A percentile compares a stretch with the other conserved stretches of the same genome.
These are phyloP conservation scores for Aspergillus flavus DNA, from an alignment of 2,329 filamentous ascomycete genomes.

Conservation along the genomic window DNA sequence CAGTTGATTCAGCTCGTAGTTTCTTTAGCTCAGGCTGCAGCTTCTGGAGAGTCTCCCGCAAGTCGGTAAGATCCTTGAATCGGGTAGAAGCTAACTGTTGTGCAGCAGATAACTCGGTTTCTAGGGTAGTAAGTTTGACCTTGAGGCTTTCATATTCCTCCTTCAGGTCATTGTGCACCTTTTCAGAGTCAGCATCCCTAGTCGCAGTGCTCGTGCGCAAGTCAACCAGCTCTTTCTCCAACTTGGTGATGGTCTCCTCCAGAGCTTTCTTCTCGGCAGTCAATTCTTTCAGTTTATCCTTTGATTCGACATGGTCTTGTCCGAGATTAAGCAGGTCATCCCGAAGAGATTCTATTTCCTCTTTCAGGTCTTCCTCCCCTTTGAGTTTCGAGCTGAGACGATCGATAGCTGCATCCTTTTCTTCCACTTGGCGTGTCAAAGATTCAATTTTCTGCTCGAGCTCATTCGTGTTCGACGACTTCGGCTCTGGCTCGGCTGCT, in stretches of 20 bases:
- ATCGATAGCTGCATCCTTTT: constrained; percentile 74
- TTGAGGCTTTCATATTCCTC: constrained; percentile 72
- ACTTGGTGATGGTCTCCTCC: constrained; percentile 63
- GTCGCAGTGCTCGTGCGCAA: constrained; percentile 53
- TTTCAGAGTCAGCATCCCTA: constrained; percentile 51
- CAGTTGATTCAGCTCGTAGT: constrained; percentile 74
- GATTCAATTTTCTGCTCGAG: constrained; percentile 41
- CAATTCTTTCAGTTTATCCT: constrained; percentile 72
- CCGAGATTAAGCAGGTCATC: constrained; percentile 80
- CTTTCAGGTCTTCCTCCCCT: constrained; percentile 74
- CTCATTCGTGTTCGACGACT: constrained; percentile 26
- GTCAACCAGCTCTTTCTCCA: constrained; percentile 71
- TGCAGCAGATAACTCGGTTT: constrained; percentile 82
- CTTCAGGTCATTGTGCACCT: constrained; percentile 58
- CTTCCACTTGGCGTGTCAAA: constrained; percentile 39
- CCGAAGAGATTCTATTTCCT: constrained; percentile 82
- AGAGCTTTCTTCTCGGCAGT: constrained; percentile 69
- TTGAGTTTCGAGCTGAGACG: constrained; percentile 70
- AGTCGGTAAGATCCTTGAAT: constrained; percentile 83
- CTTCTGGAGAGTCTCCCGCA: constrained; percentile 79
- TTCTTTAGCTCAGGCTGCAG: constrained; percentile 82
- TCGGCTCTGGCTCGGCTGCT: constrained; percentile 37
- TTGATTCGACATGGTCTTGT: constrained; percentile 80
- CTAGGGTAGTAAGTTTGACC: constrained; percentile 67
- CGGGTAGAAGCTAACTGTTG: constrained; percentile 83